A percentile compares a stretch with the other conserved stretches of the same genome.
phyloP scores from a whole-genome alignment of 1,284 basidiomycete species.

The Schizophyllum amplum region DNA sequence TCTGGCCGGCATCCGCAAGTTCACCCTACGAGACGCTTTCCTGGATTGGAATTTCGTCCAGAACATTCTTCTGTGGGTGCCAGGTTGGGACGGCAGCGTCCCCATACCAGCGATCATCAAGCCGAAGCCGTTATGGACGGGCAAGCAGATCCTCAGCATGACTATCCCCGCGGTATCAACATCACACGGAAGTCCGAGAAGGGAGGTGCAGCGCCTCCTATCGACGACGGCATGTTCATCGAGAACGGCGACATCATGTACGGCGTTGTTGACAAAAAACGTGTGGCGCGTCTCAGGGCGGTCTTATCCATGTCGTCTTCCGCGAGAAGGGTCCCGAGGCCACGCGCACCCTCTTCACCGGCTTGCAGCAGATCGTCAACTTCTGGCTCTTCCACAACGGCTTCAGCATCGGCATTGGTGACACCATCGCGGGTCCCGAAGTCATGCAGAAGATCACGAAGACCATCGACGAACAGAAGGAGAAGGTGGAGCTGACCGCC shows the following conservation, averaged over 20 bases:
- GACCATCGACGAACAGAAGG: constrained; percentile 79
- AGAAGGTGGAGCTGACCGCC: constrained; percentile 67
- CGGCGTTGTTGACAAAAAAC: constrained; percentile 97
- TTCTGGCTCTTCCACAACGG: constrained; percentile 99
- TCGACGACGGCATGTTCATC: constrained; percentile 91
- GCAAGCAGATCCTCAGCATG: constrained; percentile 94
- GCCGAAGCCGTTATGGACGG: constrained; percentile 96
- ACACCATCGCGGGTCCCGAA: constrained; percentile 89
- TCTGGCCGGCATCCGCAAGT: constrained; percentile 95
- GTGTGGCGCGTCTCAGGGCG: constrained; percentile 94
- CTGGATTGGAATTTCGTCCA: constrained; percentile 93
- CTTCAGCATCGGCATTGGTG: constrained; percentile 98
- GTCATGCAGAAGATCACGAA: constrained; percentile 87
- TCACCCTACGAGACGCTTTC: constrained; percentile 91
- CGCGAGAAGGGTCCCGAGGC: constrained; percentile 95
- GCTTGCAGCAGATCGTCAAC: constrained; percentile 93
- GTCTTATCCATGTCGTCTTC: constrained; percentile 96
- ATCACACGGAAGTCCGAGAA: constrained; percentile 71
- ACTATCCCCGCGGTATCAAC: constrained; percentile 94
- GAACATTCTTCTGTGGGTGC: constrained; percentile 96
- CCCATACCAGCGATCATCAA: constrained; percentile 94
- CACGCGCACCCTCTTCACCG: constrained; percentile 89
- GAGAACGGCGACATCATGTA: constrained; percentile 97
- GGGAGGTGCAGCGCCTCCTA: constrained; percentile 38
- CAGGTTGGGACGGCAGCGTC: constrained; percentile 92